Evolutionary conservation across 2,329 filamentous ascomycete genomes (phyloP).

Genomic region (Atkinsonella hypoxylon): DNA sequence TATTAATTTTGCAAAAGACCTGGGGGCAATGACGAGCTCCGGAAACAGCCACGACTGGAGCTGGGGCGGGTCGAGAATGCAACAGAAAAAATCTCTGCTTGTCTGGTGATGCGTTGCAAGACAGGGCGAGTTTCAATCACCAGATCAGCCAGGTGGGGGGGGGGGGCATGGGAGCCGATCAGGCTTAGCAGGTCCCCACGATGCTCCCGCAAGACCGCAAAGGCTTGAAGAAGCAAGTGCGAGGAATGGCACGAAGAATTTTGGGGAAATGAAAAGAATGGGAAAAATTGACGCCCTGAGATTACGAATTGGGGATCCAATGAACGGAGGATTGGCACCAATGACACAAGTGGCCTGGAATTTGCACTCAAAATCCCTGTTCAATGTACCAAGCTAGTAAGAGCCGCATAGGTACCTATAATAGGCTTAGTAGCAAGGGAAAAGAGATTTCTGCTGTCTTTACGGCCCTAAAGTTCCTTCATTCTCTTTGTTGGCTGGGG

Average conservation of each 20-base stretch:
- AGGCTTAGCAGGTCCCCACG: conserved; percentile 7
- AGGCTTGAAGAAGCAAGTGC: conserved; percentile 5
- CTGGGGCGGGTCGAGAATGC: conserved; percentile 1
- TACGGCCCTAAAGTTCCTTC: too few species aligned
- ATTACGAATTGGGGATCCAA: too few species aligned
- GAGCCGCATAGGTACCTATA: too few species aligned
- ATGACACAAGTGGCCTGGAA: too few species aligned
- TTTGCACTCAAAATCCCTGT: too few species aligned
- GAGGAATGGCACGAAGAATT: conserved; percentile 8
- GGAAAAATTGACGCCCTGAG: not conserved
- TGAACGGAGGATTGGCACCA: too few species aligned
- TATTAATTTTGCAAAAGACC: not conserved
- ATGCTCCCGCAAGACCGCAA: conserved; percentile 2
- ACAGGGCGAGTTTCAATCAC: conserved; percentile 6
- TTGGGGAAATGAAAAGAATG: conserved; percentile 5
- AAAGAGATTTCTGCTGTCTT: too few species aligned
- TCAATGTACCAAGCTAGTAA: too few species aligned
- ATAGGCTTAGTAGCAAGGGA: too few species aligned
- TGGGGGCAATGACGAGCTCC: not conserved
- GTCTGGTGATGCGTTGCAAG: conserved; percentile 11
- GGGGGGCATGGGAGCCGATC: conserved; percentile 2
- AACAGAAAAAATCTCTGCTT: conserved; percentile 10
- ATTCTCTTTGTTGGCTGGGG: too few species aligned
- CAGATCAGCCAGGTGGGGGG: conserved; percentile 3
- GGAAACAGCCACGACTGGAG: conserved; percentile 1